phyloP scores from a whole-genome alignment of 2,329 filamentous ascomycete genomes.

The Xylaria sp. region DNA sequence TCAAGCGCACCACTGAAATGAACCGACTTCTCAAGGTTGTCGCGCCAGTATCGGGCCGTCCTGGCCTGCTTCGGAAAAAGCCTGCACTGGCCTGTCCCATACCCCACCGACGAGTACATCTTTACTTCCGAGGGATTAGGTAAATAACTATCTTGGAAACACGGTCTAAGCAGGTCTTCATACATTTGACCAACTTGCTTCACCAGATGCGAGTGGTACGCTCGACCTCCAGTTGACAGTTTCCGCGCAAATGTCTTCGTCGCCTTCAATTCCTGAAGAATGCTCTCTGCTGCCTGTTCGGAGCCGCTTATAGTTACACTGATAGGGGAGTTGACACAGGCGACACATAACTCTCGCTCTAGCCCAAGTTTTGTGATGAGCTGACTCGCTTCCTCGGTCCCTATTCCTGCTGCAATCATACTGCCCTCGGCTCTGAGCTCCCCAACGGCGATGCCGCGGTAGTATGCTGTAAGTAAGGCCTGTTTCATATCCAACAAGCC shows the following conservation, averaged over 20 bases:
- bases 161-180: not conserved
- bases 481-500: slow-evolving; percentile 39
- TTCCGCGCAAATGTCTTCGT: slow-evolving; percentile 8
- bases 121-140: not conserved
- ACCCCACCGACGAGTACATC: not conserved
- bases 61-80: slow-evolving; percentile 16
- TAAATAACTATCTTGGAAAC: not conserved
- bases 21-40: slow-evolving; percentile 18
- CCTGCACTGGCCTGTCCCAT: not conserved
- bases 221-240: slow-evolving; percentile 19
- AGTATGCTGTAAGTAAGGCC: slow-evolving; percentile 40
- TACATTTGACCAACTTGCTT: slow-evolving; percentile 22
- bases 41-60: slow-evolving; percentile 19
- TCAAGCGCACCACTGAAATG: not conserved
- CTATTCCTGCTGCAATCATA: slow-evolving; percentile 41
- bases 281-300: not conserved
- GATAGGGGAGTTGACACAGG: slow-evolving; percentile 38
- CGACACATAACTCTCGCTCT: slow-evolving; percentile 14
- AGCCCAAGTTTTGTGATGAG: slow-evolving; percentile 16
- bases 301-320: slow-evolving; percentile 37
- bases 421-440: slow-evolving; percentile 5
- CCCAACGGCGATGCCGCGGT: slow-evolving; percentile 35
- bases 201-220: slow-evolving; percentile 37
- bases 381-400: not conserved
- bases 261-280: not conserved